Base-by-base conservation (phyloP, 2,329 filamentous ascomycete genomes). In the Cladophialophora yegresii region DNA sequence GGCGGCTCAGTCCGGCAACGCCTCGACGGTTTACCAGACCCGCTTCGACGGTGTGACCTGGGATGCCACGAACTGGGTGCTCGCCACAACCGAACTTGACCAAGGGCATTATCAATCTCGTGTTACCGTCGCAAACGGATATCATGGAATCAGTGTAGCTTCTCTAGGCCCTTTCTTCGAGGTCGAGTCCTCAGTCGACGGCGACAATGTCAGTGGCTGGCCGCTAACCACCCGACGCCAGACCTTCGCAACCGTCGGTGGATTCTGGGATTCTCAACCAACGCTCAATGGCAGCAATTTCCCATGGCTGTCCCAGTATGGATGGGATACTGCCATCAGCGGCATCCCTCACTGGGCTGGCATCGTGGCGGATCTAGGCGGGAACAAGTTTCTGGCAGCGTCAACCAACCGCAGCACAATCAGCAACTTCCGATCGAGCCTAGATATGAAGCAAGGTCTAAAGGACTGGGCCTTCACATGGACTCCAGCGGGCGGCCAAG, bases 341-440 rank as follows among this genome's bases (percentile, higher is more conserved):
- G 89, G 89, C 26, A 82, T 92, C 16, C 89, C 89, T 6, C 88
- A 91, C 72, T 89, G 87, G 82, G 81, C 82, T 28, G 85, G 84
- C 1, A 76, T 89, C 43, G 74, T 87, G 40, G 78, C 89, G 20
- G 81, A 86, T 58, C 76, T 85, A 2, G 83, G 82, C 2, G 79
- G 82, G 61, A 79, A 80, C 26, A 76, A 78, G 8, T 81, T 84
- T 54, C 78, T 91, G 33, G 83, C 88, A 76, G 85, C 88, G 2
- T 84, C 80, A 0, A 86, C 88, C 2, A 79, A 85, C 54, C 82
- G 80, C 33, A 76, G 76, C 0, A 84, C 86, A 13, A 84, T 92
- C 61, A 82, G 81, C 3, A 77, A 84, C 64, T 91, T 89, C 72
- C 75, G 73, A 12, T 86, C 87, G 0, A 85, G 81, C 0, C 80